phyloP scores from a whole-genome alignment of 2,329 filamentous ascomycete genomes.

The Fusarium sp. region DNA sequence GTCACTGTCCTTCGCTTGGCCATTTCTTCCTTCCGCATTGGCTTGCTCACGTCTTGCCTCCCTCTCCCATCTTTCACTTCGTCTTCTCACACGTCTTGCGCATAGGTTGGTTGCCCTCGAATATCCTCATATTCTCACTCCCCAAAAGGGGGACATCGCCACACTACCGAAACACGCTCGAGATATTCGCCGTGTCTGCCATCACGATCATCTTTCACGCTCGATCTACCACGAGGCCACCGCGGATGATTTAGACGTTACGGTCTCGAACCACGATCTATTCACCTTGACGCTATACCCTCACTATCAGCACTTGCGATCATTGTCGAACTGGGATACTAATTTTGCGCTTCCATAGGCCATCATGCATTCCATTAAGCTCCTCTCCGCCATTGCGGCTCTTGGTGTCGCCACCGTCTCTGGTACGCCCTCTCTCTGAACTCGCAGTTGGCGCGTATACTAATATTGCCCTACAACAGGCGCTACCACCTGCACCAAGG shows the following conservation, averaged over 20 bases:
- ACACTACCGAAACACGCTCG: not conserved
- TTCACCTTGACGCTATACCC: not conserved
- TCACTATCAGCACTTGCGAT: not conserved
- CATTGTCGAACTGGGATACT: slow-evolving; percentile 18
- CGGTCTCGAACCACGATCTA: not conserved
- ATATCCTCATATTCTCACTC: not conserved
- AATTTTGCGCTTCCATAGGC: slow-evolving; percentile 38
- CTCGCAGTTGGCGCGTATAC: not conserved
- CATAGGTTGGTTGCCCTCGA: slow-evolving; percentile 36
- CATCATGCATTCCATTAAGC: slow-evolving; percentile 58
- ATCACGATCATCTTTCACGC: slow-evolving; percentile 26
- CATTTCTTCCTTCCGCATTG: slow-evolving; percentile 20
- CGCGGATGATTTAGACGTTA: slow-evolving; percentile 25
- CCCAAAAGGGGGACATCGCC: slow-evolving; percentile 9
- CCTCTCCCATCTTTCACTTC: not conserved
- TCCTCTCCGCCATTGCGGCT: slow-evolving; percentile 57
- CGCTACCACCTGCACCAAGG: slow-evolving; percentile 55
- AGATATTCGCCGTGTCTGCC: slow-evolving; percentile 3
- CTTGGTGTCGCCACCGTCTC: slow-evolving; percentile 52
- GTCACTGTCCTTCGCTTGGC: slow-evolving; percentile 14
- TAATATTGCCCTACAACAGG: slow-evolving; percentile 32
- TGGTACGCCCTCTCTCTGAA: slow-evolving; percentile 48
- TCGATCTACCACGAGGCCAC: slow-evolving; percentile 16
- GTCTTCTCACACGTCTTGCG: slow-evolving; percentile 22
- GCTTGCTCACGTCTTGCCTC: slow-evolving; percentile 15